Percentiles rank a stretch among this genome's conserved stretches.
Evolutionary conservation across 257 asterid species (phyloP).

Genomic region (Leptodermis oblonga): DNA sequence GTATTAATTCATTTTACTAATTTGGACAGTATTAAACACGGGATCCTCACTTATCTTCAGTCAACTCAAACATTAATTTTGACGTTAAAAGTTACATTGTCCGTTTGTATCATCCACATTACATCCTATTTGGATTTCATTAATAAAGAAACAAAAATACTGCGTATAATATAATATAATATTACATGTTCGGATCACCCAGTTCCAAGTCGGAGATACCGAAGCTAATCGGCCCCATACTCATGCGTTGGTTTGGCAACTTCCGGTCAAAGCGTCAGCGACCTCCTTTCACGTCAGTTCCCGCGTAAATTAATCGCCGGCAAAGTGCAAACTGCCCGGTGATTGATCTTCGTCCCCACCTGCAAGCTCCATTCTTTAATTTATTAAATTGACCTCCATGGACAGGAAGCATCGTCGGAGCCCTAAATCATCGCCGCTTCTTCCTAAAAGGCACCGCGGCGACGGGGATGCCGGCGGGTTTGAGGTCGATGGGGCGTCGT

Average conservation of each 20-base stretch:
- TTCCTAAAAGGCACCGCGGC: conserved; percentile 42
- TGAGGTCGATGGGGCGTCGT: conserved; percentile 53
- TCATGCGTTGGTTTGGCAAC: background rate
- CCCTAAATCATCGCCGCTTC: conserved; percentile 54
- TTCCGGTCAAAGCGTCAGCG: background rate
- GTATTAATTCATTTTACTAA: too few relatives aligned
- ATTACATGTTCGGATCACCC: background rate
- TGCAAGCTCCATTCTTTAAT: background rate
- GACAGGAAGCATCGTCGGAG: conserved; percentile 68
- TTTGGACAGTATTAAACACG: too few relatives aligned
- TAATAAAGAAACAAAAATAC: too few relatives aligned
- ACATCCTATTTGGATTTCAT: background rate
- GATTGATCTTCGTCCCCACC: background rate
- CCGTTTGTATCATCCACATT: background rate
- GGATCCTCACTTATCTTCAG: too few relatives aligned
- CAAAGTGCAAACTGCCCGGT: background rate
- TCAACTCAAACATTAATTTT: background rate
- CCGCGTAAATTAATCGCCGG: conserved; percentile 5
- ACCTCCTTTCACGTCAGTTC: background rate
- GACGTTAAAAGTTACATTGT: background rate
- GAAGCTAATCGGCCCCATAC: background rate
- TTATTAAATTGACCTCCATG: conserved; percentile 37
- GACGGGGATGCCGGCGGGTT: conserved; percentile 29
- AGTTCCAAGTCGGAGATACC: background rate
- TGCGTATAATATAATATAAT: background rate